A percentile compares a stretch with the other conserved stretches of the same genome.
These are phyloP conservation scores for Emmonsiellopsis sp. DNA, from an alignment of 2,329 filamentous ascomycete genomes.

Conservation along the genomic window DNA sequence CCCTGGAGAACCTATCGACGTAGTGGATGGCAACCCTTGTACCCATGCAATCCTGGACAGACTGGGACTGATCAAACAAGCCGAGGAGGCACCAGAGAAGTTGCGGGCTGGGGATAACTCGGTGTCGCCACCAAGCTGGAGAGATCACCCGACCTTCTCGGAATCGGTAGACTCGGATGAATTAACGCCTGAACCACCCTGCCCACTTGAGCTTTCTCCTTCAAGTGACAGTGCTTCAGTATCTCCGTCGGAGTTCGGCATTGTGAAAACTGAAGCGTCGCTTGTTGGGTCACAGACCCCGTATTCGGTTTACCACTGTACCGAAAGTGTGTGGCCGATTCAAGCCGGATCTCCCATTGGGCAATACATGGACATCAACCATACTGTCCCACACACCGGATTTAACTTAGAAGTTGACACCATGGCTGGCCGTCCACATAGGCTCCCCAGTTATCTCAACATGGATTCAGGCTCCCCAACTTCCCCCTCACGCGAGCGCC, in stretches of 20 bases:
- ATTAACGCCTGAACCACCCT: slow-evolving; percentile 28
- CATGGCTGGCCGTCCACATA: not conserved
- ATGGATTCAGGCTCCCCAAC: not conserved
- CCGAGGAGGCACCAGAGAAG: slow-evolving; percentile 30
- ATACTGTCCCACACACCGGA: not conserved
- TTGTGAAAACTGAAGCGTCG: slow-evolving; percentile 3
- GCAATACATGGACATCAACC: not conserved
- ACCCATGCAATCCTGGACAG: slow-evolving; percentile 36
- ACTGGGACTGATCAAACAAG: slow-evolving; percentile 35
- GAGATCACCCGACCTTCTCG: slow-evolving; percentile 25
- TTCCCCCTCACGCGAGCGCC: not conserved
- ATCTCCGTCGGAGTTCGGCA: slow-evolving; percentile 8
- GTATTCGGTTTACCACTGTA: not conserved
- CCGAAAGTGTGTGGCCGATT: not conserved
- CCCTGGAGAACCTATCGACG: slow-evolving; percentile 33
- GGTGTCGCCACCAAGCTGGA: slow-evolving; percentile 29
- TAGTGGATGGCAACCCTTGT: slow-evolving; percentile 31
- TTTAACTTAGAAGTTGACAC: not conserved
- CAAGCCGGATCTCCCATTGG: not conserved
- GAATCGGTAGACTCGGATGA: slow-evolving; percentile 31
- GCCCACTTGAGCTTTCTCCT: slow-evolving; percentile 23
- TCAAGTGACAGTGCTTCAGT: slow-evolving; percentile 11
- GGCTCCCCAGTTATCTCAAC: not conserved
- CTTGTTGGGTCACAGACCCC: not conserved
- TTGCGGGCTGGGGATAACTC: slow-evolving; percentile 22